Conservation (phyloP, 495 filamentous ascomycete species). For the Neurospora sp. region DNA sequence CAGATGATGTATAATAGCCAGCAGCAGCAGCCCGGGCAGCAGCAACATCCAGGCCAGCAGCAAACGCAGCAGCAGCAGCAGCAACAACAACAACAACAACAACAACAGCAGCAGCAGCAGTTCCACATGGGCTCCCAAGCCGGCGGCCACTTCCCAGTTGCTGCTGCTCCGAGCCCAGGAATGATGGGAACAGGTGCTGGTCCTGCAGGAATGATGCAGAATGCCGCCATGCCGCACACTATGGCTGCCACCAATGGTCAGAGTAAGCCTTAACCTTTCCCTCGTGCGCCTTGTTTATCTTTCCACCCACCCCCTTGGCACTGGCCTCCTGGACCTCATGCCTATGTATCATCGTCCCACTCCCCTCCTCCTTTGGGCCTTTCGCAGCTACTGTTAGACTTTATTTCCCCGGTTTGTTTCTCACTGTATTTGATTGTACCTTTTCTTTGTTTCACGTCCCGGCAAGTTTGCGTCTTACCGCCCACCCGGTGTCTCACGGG, state of each 20-base stretch:
- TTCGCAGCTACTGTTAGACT: conserved; percentile 1
- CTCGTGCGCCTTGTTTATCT: conserved; percentile 10
- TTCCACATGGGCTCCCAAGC: conserved; percentile 35
- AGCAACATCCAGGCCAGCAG: conserved; percentile 8
- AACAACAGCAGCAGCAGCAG: conserved; percentile 18
- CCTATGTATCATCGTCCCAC: conserved; percentile 1
- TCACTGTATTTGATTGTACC: background rate
- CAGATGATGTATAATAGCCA: conserved; percentile 37
- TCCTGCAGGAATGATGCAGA: conserved; percentile 45
- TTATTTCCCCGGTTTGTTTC: background rate
- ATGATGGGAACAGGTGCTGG: conserved; percentile 36
- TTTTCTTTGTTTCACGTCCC: background rate
- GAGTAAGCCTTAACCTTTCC: conserved; percentile 28
- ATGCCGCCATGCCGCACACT: conserved; percentile 37
- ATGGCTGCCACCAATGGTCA: conserved; percentile 39
- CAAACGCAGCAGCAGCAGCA: conserved; percentile 19
- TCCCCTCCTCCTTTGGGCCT: conserved; percentile 6
- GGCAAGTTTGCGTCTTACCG: background rate
- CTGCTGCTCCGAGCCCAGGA: conserved; percentile 28
- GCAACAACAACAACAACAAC: conserved; percentile 20
- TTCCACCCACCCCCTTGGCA: background rate
- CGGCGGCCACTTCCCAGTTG: conserved; percentile 24
- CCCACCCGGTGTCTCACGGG: background rate
- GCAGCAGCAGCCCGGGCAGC: conserved; percentile 24
- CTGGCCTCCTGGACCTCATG: background rate